Conservation (phyloP, 2,329 filamentous ascomycete species). For the Chalara sp. region DNA sequence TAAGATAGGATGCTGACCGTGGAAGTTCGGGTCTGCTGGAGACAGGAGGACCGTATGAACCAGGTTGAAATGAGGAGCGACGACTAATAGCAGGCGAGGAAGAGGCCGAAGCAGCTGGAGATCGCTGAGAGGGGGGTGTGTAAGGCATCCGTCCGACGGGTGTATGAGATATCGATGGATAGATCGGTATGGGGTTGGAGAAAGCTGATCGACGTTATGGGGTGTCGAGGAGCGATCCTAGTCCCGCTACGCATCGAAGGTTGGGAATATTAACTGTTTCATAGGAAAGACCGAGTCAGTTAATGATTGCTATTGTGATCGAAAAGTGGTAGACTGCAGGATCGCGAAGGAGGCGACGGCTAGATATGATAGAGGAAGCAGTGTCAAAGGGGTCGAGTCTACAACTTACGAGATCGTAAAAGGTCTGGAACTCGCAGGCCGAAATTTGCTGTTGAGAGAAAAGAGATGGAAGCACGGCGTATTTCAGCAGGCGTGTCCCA, state of each 20-base stretch:
- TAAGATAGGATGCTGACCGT: conserved; percentile 59
- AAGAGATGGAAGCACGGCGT: neutral
- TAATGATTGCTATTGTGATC: neutral
- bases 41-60: conserved; percentile 19
- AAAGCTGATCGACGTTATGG: neutral
- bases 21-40: conserved; percentile 47
- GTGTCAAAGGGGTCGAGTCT: too few relatives aligned
- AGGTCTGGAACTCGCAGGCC: neutral
- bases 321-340: neutral
- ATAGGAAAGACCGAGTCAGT: neutral
- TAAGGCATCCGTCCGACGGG: conserved; percentile 66
- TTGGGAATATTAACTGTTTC: neutral
- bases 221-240: neutral
- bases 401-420: neutral
- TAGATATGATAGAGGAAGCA: too few relatives aligned
- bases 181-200: neutral
- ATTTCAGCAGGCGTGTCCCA: neutral
- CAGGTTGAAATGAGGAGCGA: conserved; percentile 48
- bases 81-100: conserved; percentile 51
- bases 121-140: conserved; percentile 68
- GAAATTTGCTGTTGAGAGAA: neutral
- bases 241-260: neutral
- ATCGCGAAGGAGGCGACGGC: neutral
- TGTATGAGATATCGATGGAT: conserved; percentile 2
- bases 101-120: conserved; percentile 52